Evolutionary conservation across 768 basidiomycete species (phyloP).

Genomic region (Lenzites betulinus): DNA sequence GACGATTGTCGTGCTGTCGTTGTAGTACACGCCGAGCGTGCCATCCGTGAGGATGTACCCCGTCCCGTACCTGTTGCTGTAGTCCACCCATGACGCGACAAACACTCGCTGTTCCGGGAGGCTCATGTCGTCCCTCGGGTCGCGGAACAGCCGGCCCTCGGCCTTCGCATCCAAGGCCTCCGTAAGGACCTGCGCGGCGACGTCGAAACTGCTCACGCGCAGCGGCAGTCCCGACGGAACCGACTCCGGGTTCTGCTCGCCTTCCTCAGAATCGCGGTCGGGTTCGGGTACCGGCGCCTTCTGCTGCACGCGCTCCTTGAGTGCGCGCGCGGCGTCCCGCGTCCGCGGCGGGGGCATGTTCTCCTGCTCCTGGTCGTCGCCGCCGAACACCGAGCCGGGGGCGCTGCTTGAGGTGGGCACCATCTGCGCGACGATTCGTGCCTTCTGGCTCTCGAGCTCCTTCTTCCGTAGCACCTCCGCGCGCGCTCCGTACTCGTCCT

Average conservation of each 20-base stretch:
- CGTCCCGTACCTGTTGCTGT: constrained; percentile 99
- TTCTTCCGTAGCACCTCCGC: constrained; percentile 54
- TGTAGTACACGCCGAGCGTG: constrained; percentile 93
- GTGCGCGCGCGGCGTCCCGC: constrained; percentile 12
- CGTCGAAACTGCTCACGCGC: constrained; percentile 65
- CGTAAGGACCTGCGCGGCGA: constrained; percentile 51
- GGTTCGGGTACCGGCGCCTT: constrained; percentile 18
- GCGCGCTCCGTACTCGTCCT: constrained; percentile 41
- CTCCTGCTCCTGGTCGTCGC: constrained; percentile 30
- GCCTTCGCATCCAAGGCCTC: constrained; percentile 71
- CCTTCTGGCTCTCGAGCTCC: constrained; percentile 89
- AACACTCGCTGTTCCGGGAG: constrained; percentile 78
- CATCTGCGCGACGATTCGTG: constrained; percentile 93
- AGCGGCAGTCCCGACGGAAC: constrained; percentile 23
- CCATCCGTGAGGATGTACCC: constrained; percentile 97
- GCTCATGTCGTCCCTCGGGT: constrained; percentile 54
- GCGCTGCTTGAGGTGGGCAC: constrained; percentile 51
- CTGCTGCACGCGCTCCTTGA: constrained; percentile 26
- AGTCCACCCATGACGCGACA: constrained; percentile 98
- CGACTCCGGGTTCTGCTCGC: constrained; percentile 1
- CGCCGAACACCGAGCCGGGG: constrained; percentile 28
- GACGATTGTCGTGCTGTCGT: constrained; percentile 88
- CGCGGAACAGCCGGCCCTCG: constrained; percentile 63
- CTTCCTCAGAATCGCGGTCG: constrained; percentile 3
- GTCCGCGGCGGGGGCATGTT: constrained; percentile 34